These are phyloP conservation scores for Sclerotinia minor DNA, from an alignment of 2,329 filamentous ascomycete genomes.

Conservation along the genomic window DNA sequence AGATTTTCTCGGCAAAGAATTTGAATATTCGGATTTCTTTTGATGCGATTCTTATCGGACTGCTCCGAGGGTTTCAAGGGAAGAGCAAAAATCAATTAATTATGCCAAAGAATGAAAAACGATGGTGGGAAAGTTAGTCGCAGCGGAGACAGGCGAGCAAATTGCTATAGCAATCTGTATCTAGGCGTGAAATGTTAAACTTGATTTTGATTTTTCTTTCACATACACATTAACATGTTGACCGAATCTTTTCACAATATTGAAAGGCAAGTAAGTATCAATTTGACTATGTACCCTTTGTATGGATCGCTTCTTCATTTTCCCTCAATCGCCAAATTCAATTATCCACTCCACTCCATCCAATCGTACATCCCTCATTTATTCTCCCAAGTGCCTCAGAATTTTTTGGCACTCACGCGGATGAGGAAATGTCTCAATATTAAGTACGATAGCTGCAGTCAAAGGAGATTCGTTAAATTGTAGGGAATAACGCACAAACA, in stretches of 20 bases:
- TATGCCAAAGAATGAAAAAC: neutral
- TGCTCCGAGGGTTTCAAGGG: neutral
- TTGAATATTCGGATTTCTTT: neutral
- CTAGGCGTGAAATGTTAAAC: neutral
- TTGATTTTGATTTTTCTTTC: neutral
- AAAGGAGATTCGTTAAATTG: no score
- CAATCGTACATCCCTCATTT: neutral
- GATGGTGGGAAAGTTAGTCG: neutral
- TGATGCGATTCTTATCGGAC: neutral
- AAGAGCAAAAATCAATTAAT: neutral
- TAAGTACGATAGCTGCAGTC: neutral
- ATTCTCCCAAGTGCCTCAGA: neutral
- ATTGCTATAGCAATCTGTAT: neutral
- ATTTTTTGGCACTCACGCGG: neutral
- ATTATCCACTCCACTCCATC: neutral
- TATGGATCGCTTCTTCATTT: neutral
- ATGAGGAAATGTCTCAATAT: conserved; percentile 13
- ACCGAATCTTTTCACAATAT: neutral
- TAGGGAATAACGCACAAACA: neutral
- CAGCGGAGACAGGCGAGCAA: neutral
- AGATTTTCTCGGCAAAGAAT: conserved; percentile 3
- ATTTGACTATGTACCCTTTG: neutral
- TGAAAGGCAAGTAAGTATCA: neutral
- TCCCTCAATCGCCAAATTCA: neutral
- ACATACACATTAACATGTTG: neutral